These are phyloP conservation scores for Hypoxylon lenormandii DNA, from an alignment of 495 filamentous ascomycete genomes.

Conservation along the genomic window DNA sequence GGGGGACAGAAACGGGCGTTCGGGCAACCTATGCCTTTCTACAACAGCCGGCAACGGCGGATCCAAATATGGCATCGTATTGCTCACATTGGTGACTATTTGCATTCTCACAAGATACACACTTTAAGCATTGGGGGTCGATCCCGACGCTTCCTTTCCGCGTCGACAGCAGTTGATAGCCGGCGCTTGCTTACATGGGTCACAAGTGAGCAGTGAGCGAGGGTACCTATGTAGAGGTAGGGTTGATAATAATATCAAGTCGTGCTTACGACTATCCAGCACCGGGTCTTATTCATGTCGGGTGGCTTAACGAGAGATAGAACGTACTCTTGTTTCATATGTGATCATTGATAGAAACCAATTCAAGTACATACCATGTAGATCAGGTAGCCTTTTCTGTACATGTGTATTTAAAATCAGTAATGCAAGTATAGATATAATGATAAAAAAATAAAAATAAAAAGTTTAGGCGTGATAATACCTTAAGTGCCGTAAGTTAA, in stretches of 20 bases:
- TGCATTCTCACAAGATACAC: conserved; percentile 10
- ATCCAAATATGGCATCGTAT: conserved; percentile 24
- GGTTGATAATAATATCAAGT: conserved; percentile 4
- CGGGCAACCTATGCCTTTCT: conserved; percentile 26
- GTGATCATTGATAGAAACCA: no score
- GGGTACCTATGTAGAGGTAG: no score
- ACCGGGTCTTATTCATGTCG: conserved; percentile 1
- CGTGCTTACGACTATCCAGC: conserved; percentile 23
- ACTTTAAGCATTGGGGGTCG: conserved; percentile 35
- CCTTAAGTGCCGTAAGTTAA: conserved; percentile 4
- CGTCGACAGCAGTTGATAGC: conserved; percentile 7
- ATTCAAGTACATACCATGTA: no score
- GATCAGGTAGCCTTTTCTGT: no score
- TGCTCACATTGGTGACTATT: conserved; percentile 25
- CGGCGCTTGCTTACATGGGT: conserved; percentile 39
- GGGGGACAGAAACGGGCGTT: conserved; percentile 12
- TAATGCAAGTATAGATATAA: no score
- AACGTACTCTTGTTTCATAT: no score
- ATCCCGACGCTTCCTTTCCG: conserved; percentile 31
- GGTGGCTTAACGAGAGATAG: no score
- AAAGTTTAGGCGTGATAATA: no score
- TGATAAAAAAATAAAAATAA: no score
- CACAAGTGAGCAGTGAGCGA: not conserved
- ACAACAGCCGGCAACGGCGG: conserved; percentile 37
- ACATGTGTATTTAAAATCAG: no score